These are phyloP conservation scores for Hypocrella siamensis DNA, from an alignment of 2,329 filamentous ascomycete species.

Conservation along the genomic window DNA sequence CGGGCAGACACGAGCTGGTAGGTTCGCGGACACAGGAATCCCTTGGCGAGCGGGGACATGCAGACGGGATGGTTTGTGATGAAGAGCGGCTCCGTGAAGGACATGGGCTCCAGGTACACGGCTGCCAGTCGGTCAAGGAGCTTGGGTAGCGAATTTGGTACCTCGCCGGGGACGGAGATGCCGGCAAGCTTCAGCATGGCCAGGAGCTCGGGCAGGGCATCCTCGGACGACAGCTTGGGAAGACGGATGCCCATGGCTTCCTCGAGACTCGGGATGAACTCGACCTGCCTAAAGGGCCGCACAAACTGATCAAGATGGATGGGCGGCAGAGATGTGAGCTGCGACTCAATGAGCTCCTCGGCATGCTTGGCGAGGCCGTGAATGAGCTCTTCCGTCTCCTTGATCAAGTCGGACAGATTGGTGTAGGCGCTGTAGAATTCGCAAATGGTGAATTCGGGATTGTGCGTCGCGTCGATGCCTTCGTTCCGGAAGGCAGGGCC, in stretches of 20 bases:
- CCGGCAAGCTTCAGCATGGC: constrained; percentile 38
- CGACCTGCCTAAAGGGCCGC: constrained; percentile 48
- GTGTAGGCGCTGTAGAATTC: constrained; percentile 90
- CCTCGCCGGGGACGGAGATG: constrained; percentile 49
- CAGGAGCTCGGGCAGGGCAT: constrained; percentile 43
- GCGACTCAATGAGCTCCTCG: constrained; percentile 25
- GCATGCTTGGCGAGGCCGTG: constrained; percentile 39
- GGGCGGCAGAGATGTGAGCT: constrained; percentile 28
- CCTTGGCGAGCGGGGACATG: constrained; percentile 84
- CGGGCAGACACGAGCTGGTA: constrained; percentile 64
- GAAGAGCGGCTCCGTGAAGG: constrained; percentile 54
- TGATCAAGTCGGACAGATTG: constrained; percentile 59
- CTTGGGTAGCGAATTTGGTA: constrained; percentile 40
- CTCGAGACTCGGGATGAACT: constrained; percentile 74
- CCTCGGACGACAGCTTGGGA: constrained; percentile 40
- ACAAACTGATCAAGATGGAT: constrained; percentile 32
- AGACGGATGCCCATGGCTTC: constrained; percentile 46
- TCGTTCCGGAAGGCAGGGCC: constrained; percentile 89
- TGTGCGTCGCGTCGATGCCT: constrained; percentile 79
- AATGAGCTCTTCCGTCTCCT: constrained; percentile 59
- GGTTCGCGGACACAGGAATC: constrained; percentile 53
- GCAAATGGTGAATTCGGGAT: constrained; percentile 94
- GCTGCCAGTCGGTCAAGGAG: constrained; percentile 71
- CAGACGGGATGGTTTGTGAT: constrained; percentile 81
- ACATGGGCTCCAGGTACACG: constrained; percentile 64